Evolutionary conservation across 495 filamentous ascomycete genomes (phyloP), one percentile per base, ranked within the genome.

Genomic region (Pyronema domesticum): DNA sequence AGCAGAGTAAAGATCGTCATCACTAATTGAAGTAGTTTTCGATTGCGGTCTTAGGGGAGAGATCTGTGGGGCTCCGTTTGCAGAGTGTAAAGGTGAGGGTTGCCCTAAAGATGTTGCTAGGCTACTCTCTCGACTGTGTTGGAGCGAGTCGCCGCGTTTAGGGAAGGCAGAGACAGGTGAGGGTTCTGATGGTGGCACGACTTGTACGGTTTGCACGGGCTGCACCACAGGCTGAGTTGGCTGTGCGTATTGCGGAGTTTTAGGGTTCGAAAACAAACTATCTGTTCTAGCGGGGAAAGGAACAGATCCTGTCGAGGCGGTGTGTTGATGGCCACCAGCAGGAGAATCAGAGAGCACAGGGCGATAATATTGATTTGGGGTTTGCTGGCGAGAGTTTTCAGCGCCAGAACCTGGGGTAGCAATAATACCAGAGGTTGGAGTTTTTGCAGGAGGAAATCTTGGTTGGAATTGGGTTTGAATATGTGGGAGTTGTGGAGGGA

Each of bases 381-480:
- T 47, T 11, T 47, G n/a, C 7, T 47, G 45, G 13, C 45, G 13
- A 14, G 45, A 14, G 13, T 15, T 23, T 15, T 47, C 45, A 13
- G 3, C 39, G 23, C 15, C 11, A 42, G 39, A 42, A 17, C 39
- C 39, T 42, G 11, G 11, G 1, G 23, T 30, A 30, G 23, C 1
- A 30, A 5, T 5, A 42, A 42, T 42, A 13, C 11, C 13, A 15
- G 45, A 30, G 1, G 45, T 13, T 23, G 45, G 13, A 7, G 45
- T n/a, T 47, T 47, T 13, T 23, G 45, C 13, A 4, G 45, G 2
- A 14, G 13, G 19, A 30, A 47, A 47, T 51, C 18, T 34, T 8
- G 48, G 4, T 51, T 51, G 48, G 48, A 51, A 37, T 23, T 51
- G 48, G 33, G 48, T 47, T 23, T 47, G 48, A 18, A 51, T 51